Percentiles rank a stretch among this genome's conserved stretches.
Conservation (phyloP, 257 asterid genomes). For the Leptodermis oblonga region DNA sequence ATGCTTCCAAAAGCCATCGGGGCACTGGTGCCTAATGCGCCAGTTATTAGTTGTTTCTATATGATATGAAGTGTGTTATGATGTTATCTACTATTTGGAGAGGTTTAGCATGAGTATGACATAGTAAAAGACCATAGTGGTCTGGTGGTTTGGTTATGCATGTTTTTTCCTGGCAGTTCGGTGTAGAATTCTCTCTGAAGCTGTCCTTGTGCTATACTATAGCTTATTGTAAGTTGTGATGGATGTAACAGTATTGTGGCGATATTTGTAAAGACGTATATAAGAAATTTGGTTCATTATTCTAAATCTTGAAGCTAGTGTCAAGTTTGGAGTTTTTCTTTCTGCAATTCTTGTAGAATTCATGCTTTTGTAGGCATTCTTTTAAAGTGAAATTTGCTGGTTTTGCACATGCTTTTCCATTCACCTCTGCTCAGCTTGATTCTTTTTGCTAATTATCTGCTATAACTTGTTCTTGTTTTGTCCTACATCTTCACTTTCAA, state of each 20-base stretch:
- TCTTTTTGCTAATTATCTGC: neutral
- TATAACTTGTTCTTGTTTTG: neutral
- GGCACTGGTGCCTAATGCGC: constrained; percentile 24
- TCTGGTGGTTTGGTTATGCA: constrained; percentile 12
- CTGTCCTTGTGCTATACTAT: constrained; percentile 7
- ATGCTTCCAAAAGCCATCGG: constrained; percentile 24
- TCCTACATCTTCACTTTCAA: too few relatives aligned
- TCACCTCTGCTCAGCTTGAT: neutral
- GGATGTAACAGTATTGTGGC: constrained; percentile 3
- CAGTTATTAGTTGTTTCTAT: constrained; percentile 25
- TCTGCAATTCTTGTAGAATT: constrained; percentile 10
- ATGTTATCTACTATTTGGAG: constrained; percentile 15
- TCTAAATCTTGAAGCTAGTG: neutral
- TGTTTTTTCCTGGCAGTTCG: constrained; percentile 16
- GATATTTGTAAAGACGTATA: constrained; percentile 6
- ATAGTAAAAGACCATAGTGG: constrained; percentile 11
- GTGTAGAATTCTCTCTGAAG: constrained; percentile 13
- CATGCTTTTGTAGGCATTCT: neutral
- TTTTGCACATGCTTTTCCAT: neutral
- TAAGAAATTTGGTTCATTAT: neutral
- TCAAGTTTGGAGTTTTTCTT: neutral
- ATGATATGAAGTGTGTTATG: constrained; percentile 23
- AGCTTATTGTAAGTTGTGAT: constrained; percentile 7
- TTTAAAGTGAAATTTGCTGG: neutral
- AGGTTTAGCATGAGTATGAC: constrained; percentile 10